These are phyloP conservation scores for Hibiscus tridactylites DNA, from an alignment of 345 rosid species.

Conservation along the genomic window DNA sequence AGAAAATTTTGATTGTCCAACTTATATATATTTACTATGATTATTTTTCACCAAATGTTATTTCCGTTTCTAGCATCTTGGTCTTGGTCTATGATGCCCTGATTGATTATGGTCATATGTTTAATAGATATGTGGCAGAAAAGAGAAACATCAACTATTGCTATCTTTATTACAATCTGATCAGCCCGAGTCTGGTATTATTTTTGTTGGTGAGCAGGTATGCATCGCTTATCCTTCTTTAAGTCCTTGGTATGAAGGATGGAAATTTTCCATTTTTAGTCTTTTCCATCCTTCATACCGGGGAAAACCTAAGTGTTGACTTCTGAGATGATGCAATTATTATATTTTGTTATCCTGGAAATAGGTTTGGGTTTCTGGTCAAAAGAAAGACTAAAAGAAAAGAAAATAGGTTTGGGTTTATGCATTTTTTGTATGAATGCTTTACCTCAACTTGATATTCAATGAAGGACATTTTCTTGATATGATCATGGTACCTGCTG, in stretches of 20 bases:
- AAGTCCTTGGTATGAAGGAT: too few relatives aligned
- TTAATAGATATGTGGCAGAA: constrained; percentile 48
- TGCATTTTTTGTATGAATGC: constrained; percentile 1
- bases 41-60: neutral
- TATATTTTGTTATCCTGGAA: neutral
- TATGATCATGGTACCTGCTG: neutral
- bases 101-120: neutral
- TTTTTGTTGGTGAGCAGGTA: constrained; percentile 89
- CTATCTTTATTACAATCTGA: constrained; percentile 54
- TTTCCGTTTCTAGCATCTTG: neutral
- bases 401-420: neutral
- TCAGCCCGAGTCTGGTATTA: constrained; percentile 56
- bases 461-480: neutral
- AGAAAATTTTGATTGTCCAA: constrained; percentile 15
- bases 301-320: neutral
- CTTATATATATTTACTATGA: neutral
- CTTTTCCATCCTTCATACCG: too few relatives aligned
- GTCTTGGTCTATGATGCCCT: neutral
- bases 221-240: constrained; percentile 11
- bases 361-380: neutral
- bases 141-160: constrained; percentile 42
- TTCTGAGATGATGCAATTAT: neutral
- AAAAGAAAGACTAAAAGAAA: too few relatives aligned
- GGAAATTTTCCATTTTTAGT: too few relatives aligned
- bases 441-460: neutral